Evolutionary conservation across 306 rosid species (phyloP).

Genomic region (Prunus davidiana): DNA sequence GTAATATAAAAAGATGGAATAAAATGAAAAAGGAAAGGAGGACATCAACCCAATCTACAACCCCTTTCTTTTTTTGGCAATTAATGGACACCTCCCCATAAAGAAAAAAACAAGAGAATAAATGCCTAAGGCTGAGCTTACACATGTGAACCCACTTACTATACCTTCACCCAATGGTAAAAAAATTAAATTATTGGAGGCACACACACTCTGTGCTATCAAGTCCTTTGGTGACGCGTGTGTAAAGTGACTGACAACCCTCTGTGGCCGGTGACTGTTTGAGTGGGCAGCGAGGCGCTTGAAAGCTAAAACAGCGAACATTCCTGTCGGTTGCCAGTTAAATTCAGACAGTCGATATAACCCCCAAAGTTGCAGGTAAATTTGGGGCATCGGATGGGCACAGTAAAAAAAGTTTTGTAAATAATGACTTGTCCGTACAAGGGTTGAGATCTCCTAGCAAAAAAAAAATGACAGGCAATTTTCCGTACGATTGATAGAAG

Average conservation of each 20-base stretch:
- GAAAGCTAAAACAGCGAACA: conserved; percentile 35
- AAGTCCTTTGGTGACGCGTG: conserved; percentile 25
- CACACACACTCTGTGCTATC: conserved; percentile 23
- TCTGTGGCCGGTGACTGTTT: conserved; percentile 47
- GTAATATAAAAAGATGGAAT: conserved; percentile 1
- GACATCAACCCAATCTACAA: conserved; percentile 43
- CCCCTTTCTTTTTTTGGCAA: conserved; percentile 62
- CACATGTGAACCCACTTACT: conserved; percentile 34
- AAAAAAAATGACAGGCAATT: too few relatives aligned
- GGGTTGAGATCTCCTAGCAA: too few relatives aligned
- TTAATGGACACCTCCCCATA: conserved; percentile 39
- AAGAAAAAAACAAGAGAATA: conserved; percentile 47
- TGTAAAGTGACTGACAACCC: conserved; percentile 43
- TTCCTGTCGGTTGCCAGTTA: conserved; percentile 71
- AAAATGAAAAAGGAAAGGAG: conserved; percentile 15
- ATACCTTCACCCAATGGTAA: neutral
- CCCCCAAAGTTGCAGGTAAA: conserved; percentile 21
- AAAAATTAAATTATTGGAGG: neutral
- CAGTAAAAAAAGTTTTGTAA: neutral
- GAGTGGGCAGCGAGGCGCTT: neutral
- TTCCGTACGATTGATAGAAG: conserved; percentile 33
- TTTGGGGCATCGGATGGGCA: conserved; percentile 21
- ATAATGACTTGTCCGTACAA: conserved; percentile 42
- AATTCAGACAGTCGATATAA: conserved; percentile 23
- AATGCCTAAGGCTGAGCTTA: conserved; percentile 8